Evolutionary conservation across 768 basidiomycete species (phyloP), one percentile per base, ranked within the genome.

Genomic region (Mycena venus): DNA sequence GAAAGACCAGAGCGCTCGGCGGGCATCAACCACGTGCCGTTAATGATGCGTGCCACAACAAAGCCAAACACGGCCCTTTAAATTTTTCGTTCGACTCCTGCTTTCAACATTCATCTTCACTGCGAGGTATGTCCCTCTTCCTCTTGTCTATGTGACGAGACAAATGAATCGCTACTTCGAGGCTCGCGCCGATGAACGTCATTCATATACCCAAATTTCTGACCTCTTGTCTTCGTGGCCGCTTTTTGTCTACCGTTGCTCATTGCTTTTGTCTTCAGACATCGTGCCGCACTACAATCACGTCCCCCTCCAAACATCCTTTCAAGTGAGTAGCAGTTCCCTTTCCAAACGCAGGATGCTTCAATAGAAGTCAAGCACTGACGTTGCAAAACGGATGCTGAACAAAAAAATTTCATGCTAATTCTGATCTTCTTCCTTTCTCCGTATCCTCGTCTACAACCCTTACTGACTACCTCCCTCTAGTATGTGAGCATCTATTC

Each of bases 321-420:
- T 70, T 55, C 62, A 72, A 73, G 85, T 85, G 80, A 85, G 84
- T 82, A 47, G 40, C 59, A 74, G 73, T 73, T 72, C 49, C 63
- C n/a, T 69, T 61, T 60, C 27, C 60, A 49, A 15, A 49, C 29
- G 70, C 69, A 77, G 72, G 77, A 84, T 91, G 94, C 93, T 81
- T 91, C 87, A 87, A 91, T 90, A 95, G 94, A 93, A 95, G 94
- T 95, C 94, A 95, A 96, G 94, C 94, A 86, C 94, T 92, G 91
- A 95, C 68, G 92, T 90, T 70, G 90, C 44, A 88, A 92, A 92
- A 93, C 88, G 82, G 85, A 86, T 79, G 83, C 86, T 93, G 93
- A 94, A 87, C 36, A 31, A 58, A 60, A 60, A 94, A 86, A 82
- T 84, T 88, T 93, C 94, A 95, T 96, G 94, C 94, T 96, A 95